Percentiles rank a stretch among this genome's conserved stretches.
These are phyloP conservation scores for Tylopilus rubrobrunneus DNA, from an alignment of 768 basidiomycete species.

Conservation along the genomic window DNA sequence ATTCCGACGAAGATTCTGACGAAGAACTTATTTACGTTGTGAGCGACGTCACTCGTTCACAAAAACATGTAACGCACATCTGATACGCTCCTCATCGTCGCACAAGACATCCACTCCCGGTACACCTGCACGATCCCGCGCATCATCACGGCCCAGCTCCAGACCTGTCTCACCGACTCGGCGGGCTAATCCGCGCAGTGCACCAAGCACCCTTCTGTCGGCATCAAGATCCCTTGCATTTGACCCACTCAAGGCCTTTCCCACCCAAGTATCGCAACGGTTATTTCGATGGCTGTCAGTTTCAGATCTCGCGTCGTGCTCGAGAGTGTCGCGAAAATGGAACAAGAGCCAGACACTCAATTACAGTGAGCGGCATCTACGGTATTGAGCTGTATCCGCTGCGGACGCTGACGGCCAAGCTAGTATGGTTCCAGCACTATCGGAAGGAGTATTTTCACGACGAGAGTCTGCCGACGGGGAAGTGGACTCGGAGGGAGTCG, in stretches of 20 bases:
- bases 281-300: conserved; percentile 43
- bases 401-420: conserved; percentile 6
- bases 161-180: neutral
- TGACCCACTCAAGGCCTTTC: neutral
- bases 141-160: conserved; percentile 26
- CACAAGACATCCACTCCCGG: conserved; percentile 62
- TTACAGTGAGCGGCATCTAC: conserved; percentile 13
- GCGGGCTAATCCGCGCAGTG: neutral
- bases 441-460: conserved; percentile 85
- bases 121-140: conserved; percentile 62
- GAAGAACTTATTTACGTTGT: neutral
- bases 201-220: conserved; percentile 10
- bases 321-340: conserved; percentile 41
- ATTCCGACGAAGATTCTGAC: conserved; percentile 17
- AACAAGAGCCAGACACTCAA: conserved; percentile 52
- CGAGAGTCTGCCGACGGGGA: conserved; percentile 37
- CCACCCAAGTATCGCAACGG: neutral
- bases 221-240: conserved; percentile 28
- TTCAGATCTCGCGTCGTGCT: conserved; percentile 30
- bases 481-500: conserved; percentile 13
- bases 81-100: conserved; percentile 2
- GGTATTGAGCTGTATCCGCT: neutral
- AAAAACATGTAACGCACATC: neutral
- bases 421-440: conserved; percentile 95
- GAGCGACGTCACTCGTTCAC: neutral